Base-by-base conservation (phyloP, 805 yeast species). In the Scheffersomyces stipitis region DNA sequence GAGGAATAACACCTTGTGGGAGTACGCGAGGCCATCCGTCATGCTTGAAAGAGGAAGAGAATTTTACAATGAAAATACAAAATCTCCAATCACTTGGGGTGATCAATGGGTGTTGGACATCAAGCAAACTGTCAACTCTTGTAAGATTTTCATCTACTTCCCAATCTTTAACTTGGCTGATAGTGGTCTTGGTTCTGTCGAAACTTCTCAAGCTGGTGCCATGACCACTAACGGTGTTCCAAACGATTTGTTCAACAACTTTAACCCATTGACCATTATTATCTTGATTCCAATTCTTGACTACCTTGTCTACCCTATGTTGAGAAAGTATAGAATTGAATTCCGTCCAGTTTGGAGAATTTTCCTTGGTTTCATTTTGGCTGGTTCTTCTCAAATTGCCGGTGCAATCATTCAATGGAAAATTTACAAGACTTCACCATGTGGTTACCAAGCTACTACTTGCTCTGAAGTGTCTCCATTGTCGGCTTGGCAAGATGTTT, bases 261-360 rank as follows among this genome's bases (percentile, higher is more conserved):
- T 76, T 60, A 76, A 76, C 47, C 79, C 78, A 30, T 62, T 76
- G 41, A 69, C 80, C 13, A 76, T 76, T 47, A 73, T 76, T 42
- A 62, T 75, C 33, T 58, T 72, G 40, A 66, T 76, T 39, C 81
- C 81, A 41, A 59, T 76, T 33, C 61, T 75, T 48, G 78, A 76
- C 49, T 58, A 66, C 42, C 34, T 56, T 15, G 26, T 76, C n/a
- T 76, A 76, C 46, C 81, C 81, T 41, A 24, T 57, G 3, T 53
- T 75, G 33, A 64, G 78, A 53, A 70, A 56, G 50, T 40, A 49
- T 34, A 58, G 59, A 20, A 66, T 76, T 46, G 61, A 44, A 26
- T 62, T 72, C 58, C 64, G 58, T 23, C 72, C 78, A 5, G 71
- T 66, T 17, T 56, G 60, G 42, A 69, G 75, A 51, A 72, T 75